Evolutionary conservation across 352 stramenopile species (phyloP).

Genomic region (Phytophthora cajani): DNA sequence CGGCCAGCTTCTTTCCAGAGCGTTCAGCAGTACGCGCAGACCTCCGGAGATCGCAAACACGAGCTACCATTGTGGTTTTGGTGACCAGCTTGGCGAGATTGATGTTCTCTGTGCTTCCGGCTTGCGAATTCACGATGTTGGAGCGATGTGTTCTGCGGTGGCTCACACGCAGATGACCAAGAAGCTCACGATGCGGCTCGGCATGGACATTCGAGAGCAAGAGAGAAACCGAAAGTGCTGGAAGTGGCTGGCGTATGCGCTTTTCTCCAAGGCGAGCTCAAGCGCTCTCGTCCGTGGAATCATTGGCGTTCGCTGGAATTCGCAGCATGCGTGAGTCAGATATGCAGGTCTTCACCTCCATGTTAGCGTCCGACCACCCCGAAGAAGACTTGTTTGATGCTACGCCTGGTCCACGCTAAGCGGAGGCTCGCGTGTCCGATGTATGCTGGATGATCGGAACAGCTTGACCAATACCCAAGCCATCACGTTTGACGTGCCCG

Average conservation of each 20-base stretch:
- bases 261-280: slow-evolving; percentile 13
- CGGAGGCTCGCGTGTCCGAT: background rate
- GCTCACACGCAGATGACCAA: background rate
- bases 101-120: background rate
- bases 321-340: background rate
- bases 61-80: background rate
- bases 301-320: background rate
- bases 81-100: background rate
- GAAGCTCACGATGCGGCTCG: background rate
- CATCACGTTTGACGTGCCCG: background rate
- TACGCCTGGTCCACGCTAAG: background rate
- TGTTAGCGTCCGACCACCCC: background rate
- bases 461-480: background rate
- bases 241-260: slow-evolving; percentile 16
- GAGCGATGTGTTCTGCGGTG: slow-evolving; percentile 10
- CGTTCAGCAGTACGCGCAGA: background rate
- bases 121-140: background rate
- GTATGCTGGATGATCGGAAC: background rate
- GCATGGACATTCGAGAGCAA: background rate
- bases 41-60: background rate
- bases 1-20: background rate
- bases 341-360: background rate
- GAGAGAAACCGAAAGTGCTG: background rate
- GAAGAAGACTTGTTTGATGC: slow-evolving; percentile 8
- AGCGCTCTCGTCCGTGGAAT: slow-evolving; percentile 1